Evolutionary conservation across 139 green algal species (phyloP), one percentile per base, ranked within the genome.

Genomic region (Marvania coccoides): DNA sequence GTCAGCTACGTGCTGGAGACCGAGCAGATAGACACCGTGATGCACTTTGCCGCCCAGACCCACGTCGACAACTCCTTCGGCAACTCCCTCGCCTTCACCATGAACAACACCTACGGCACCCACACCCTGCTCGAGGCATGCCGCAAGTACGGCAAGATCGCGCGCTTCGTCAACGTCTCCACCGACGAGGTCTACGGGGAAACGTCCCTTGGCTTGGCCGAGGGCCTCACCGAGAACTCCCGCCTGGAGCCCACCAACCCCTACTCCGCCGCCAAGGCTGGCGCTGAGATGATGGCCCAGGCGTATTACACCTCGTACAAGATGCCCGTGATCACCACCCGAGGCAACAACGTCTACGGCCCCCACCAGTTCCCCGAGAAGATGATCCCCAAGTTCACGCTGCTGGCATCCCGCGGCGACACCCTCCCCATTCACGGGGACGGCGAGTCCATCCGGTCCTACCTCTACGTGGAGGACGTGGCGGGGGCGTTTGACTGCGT

Each of bases 321-420:
- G 62, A 77, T 96, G 76, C 91, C 91, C 23, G 85, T 88, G 65
- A 95, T 99, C 71, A 96, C 93, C 63, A 98, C 95, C 0, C 84
- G 95, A 23, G 91, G 91, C 34, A 99, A 99, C 86, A 99, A 99
- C 76, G 95, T 99, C 30, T 99, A 98, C 59, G 95, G 95, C 0
- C 94, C 95, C 2, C 78, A 92, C 61, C 93, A 98, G 75, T 95
- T 95, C 37, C 90, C 90, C 6, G 90, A 96, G 74, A 96, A 97
- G 76, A 77, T 95, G 37, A 58, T 80, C 28, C 73, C 73, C 51
- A 74, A 75, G 72, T 91, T 95, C 64, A 86, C 77, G 0, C 63
- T 95, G 48, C 83, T 91, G 47, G 86, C 86, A 1, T 65, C 57
- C 4, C 81, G 77, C 13, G 90, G 85, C 23, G 51, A 74, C 54